A percentile compares a stretch with the other conserved stretches of the same genome.
Conservation (phyloP, 257 asterid genomes). For the Ehretia macrophylla region DNA sequence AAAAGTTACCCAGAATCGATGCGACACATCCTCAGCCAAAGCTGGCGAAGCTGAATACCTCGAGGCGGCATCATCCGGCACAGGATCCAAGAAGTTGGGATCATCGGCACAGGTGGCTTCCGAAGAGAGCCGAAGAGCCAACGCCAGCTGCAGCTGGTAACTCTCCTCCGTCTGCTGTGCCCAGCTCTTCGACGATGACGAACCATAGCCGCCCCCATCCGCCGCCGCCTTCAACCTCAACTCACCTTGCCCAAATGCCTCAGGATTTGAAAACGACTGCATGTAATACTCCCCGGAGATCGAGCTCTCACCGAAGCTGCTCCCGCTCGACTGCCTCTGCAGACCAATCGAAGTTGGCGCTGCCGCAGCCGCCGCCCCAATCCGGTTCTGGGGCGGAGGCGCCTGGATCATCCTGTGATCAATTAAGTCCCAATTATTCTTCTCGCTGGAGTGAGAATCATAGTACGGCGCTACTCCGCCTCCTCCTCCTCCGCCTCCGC, state of each 20-base stretch:
- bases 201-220: constrained; percentile 38
- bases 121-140: constrained; percentile 80
- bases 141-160: constrained; percentile 85
- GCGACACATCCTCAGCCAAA: constrained; percentile 68
- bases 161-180: constrained; percentile 99
- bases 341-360: constrained; percentile 51
- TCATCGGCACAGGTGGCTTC: constrained; percentile 83
- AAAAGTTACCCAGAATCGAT: constrained; percentile 81
- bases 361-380: constrained; percentile 46
- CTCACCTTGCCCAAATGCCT: constrained; percentile 45
- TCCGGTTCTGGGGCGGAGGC: constrained; percentile 3
- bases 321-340: constrained; percentile 90
- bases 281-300: constrained; percentile 67
- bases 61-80: constrained; percentile 46
- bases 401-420: constrained; percentile 55
- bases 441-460: constrained; percentile 66
- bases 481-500: constrained; percentile 13
- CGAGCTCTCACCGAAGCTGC: constrained; percentile 89
- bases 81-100: constrained; percentile 78
- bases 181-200: constrained; percentile 82
- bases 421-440: constrained; percentile 54
- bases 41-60: constrained; percentile 33
- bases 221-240: constrained; percentile 45
- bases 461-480: constrained; percentile 31
- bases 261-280: constrained; percentile 58